Evolutionary conservation across 2,329 filamentous ascomycete genomes (phyloP), one percentile per base, ranked within the genome.

Genomic region (Aspergillaceae sp.): DNA sequence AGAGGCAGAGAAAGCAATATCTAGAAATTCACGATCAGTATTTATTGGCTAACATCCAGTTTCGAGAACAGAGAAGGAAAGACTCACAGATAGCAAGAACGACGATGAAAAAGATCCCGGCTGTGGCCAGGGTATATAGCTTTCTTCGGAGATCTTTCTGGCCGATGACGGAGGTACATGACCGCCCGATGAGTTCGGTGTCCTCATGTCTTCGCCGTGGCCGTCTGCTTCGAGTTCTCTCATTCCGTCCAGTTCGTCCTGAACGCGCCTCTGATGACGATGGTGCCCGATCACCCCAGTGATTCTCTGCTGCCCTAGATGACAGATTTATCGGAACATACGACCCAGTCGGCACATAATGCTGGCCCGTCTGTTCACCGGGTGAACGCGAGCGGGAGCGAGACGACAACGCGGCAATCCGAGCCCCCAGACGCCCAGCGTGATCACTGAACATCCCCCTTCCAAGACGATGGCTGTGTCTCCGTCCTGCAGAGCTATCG

Each of bases 1-100:
- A 3, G 83, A 83, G 40, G 89, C 72, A 19, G 82, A 78, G 40
- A 94, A 76, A 4, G 79, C 79, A 52, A 94, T 76, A 62, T 92
- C 87, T 92, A 50, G 19, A 43, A 29, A 6, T 44, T 42, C 26
- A 42, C n/a, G 8, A 30, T 37, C 10, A 35, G 28, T 5, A 11
- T n/a, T 38, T 29, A 30, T 4, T 28, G 4, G 37, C 5, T 38
- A n/a, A 37, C 9, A 5, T 7, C 9, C 19, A 19, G 19, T 19
- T 19, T 19, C 19, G 19, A 19, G 19, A 19, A 19, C 19, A 19
- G 19, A 19, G 19, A 19, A 19, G 38, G 35, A 5, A 30, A 30
- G 30, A 74, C 83, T 70, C 76, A 88, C 85, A 90, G 33, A 85
- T 73, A 44, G 77, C 67, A 37, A 87, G 60, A 41, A 84, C 71